A percentile compares a stretch with the other conserved stretches of the same genome.
phyloP scores from a whole-genome alignment of 2,329 filamentous ascomycete species.

The Harringtonia aguacate region DNA sequence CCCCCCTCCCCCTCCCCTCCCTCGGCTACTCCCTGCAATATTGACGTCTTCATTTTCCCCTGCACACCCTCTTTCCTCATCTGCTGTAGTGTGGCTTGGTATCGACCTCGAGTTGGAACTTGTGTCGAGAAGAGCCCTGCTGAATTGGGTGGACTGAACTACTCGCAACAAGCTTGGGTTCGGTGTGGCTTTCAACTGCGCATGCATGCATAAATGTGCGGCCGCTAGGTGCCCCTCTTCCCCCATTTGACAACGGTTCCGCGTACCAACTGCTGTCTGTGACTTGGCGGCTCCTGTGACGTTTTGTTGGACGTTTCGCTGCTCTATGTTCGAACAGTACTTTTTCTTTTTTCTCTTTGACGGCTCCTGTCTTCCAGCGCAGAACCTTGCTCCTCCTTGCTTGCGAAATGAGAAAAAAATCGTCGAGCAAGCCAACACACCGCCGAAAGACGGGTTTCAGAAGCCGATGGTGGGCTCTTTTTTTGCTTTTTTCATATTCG shows the following conservation, averaged over 20 bases:
- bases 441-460: background rate
- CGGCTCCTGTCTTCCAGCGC: too few species aligned
- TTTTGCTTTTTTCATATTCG: too few species aligned
- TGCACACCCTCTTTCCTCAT: background rate
- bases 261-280: background rate
- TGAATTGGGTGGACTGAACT: background rate
- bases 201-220: constrained; percentile 34
- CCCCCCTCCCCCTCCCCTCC: background rate
- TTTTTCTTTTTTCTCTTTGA: too few species aligned
- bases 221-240: constrained; percentile 24
- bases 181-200: constrained; percentile 3
- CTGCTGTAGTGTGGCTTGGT: too few species aligned
- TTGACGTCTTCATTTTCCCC: background rate
- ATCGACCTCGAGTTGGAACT: too few species aligned
- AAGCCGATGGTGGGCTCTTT: background rate
- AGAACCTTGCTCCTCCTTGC: background rate
- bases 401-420: too few species aligned
- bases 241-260: background rate
- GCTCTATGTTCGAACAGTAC: background rate
- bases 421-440: background rate
- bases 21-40: background rate
- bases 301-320: background rate
- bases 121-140: too few species aligned
- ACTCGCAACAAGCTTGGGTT: background rate
- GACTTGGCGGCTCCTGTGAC: background rate